Evolutionary conservation across 176 grass and related monocot genomes (phyloP), one percentile per base, ranked within the genome.

Genomic region (Rhipidocladum racemiflorum): DNA sequence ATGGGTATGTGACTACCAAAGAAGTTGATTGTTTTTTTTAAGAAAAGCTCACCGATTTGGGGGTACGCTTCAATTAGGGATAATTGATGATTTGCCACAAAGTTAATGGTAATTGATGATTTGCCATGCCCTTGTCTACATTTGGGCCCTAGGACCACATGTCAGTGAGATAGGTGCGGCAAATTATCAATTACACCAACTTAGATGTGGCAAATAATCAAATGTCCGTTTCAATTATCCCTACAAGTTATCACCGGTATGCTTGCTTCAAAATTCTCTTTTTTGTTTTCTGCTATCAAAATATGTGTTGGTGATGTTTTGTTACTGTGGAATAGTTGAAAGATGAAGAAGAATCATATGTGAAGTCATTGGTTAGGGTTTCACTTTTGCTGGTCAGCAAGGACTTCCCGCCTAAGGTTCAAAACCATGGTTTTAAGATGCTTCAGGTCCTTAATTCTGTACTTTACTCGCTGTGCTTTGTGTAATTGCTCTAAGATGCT

Each of bases 311-410:
- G 10, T 28, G 11, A 61, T 29, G 27, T 36, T 65, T 65, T 7
- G 2, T 24, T 54, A n/a, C 12, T 61, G 36, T 75, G 73, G 6
- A 40, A 18, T 54, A 61, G 73, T 5, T 76, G 43, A 43, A 76
- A 39, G 14, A 35, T 30, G 64, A 68, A 55, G 64, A 17, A 4
- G 63, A 62, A 9, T 1, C 8, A 7, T 80, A 80, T 46, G 3
- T 55, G 64, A 48, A 25, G 25, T 67, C 66, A 34, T 28, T 80
- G 32, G 63, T 80, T 5, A 27, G 8, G 36, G 29, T 56, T 51
- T 25, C 77, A 67, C 64, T 80, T 12, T 13, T 28, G 13, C 64
- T 80, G 63, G n/a, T 56, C 77, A 68, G 32, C 63, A 6, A 55
- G 32, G 64, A 80, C 17, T 21, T 42, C 48, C 64, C 64, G 23